phyloP scores from a whole-genome alignment of 2,329 filamentous ascomycete species.

The Ceratocystis papillata region DNA sequence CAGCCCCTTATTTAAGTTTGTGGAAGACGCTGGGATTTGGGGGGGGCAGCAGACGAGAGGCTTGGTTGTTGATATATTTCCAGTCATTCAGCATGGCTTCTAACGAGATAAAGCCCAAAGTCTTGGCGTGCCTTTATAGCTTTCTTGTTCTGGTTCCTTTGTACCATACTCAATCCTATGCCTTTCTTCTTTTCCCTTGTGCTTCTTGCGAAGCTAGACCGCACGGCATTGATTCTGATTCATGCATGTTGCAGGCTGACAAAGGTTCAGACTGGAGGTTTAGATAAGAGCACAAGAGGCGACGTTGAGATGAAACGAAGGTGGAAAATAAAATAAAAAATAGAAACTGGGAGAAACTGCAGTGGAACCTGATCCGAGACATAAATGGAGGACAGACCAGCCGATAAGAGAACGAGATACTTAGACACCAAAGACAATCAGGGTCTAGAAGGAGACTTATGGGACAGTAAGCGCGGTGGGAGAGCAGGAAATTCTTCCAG shows the following conservation, averaged over 20 bases:
- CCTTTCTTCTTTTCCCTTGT: not conserved
- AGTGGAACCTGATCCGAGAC: not conserved
- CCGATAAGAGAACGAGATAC: not conserved
- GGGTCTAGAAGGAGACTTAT: not conserved
- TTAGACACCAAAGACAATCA: not conserved
- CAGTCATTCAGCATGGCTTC: too few species aligned
- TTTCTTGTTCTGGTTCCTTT: not conserved
- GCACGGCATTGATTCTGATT: constrained; percentile 3
- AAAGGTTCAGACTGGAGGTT: not conserved
- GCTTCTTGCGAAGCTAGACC: not conserved
- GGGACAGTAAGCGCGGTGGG: too few species aligned
- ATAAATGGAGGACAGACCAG: not conserved
- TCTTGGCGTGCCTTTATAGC: too few species aligned
- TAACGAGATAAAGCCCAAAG: too few species aligned
- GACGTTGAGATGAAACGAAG: not conserved
- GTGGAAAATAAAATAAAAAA: not conserved
- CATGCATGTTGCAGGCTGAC: not conserved
- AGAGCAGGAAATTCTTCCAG: too few species aligned
- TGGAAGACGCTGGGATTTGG: not conserved
- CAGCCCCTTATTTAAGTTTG: too few species aligned
- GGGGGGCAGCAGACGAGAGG: not conserved
- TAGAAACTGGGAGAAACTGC: not conserved
- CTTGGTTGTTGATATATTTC: too few species aligned
- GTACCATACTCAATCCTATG: not conserved
- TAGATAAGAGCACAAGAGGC: not conserved